A percentile compares a stretch with the other conserved stretches of the same genome.
These are phyloP conservation scores for Afroboletus lepidellus DNA, from an alignment of 1,284 basidiomycete species.

Conservation along the genomic window DNA sequence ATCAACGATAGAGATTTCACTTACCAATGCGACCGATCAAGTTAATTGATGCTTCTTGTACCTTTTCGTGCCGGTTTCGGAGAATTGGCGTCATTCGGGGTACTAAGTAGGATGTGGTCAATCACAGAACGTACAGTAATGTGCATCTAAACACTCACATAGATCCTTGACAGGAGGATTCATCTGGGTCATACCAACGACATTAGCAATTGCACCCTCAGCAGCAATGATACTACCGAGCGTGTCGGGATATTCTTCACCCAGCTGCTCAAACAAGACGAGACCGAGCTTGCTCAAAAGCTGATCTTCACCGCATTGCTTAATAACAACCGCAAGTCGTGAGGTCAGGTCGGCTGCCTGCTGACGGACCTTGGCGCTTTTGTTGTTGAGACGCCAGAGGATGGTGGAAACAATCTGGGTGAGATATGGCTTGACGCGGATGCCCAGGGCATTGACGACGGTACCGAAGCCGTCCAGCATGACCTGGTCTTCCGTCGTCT, in stretches of 20 bases:
- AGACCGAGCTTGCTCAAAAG: constrained; percentile 95
- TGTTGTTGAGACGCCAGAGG: constrained; percentile 98
- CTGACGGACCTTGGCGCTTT: constrained; percentile 98
- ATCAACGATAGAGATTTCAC: constrained; percentile 23
- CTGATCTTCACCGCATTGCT: constrained; percentile 97
- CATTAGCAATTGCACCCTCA: constrained; percentile 97
- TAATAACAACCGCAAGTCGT: constrained; percentile 94
- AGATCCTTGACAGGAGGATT: constrained; percentile 99
- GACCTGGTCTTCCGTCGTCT: constrained; percentile 97
- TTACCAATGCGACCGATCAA: constrained; percentile 95
- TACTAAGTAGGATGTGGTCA: constrained; percentile 47
- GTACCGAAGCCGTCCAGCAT: constrained; percentile 99
- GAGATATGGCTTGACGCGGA: constrained; percentile 98
- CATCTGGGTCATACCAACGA: constrained; percentile 99
- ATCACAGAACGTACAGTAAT: constrained; percentile 8
- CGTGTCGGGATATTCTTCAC: constrained; percentile 99
- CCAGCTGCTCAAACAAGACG: constrained; percentile 97
- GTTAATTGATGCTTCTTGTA: constrained; percentile 99
- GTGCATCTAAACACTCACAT: constrained; percentile 51
- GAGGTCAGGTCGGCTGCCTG: constrained; percentile 97
- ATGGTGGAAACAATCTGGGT: constrained; percentile 99
- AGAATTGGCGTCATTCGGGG: constrained; percentile 99
- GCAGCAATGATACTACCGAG: constrained; percentile 98
- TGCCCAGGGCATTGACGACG: constrained; percentile 93
- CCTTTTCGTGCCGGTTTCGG: constrained; percentile 98